These are phyloP conservation scores for Multifurca ochricompacta DNA, from an alignment of 768 basidiomycete species.

Conservation along the genomic window DNA sequence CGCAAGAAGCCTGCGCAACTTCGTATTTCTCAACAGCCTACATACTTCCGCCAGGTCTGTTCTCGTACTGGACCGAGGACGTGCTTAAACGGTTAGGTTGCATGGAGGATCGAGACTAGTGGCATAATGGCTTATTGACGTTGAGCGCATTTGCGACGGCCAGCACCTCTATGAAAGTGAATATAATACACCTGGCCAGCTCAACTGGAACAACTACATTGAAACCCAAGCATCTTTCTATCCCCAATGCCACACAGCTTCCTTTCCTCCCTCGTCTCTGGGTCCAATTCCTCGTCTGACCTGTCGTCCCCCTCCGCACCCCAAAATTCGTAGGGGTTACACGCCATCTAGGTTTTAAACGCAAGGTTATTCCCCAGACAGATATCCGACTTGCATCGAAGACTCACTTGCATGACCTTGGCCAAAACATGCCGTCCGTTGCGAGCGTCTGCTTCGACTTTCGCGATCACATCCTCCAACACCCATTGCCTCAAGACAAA, in stretches of 20 bases:
- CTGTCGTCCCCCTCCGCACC: constrained; percentile 58
- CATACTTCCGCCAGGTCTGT: no score
- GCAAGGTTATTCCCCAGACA: neutral
- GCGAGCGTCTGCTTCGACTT: constrained; percentile 57
- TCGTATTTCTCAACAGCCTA: no score
- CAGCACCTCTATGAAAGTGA: no score
- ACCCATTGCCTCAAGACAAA: constrained; percentile 96
- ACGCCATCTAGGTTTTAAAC: constrained; percentile 61
- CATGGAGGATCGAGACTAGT: no score
- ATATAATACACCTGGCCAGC: neutral
- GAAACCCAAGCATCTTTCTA: constrained; percentile 74
- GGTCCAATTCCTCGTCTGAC: constrained; percentile 40
- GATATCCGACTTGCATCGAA: neutral
- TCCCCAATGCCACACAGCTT: constrained; percentile 74
- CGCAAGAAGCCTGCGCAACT: no score
- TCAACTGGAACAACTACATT: constrained; percentile 89
- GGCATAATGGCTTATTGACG: no score
- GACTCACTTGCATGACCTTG: constrained; percentile 73
- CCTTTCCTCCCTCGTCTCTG: constrained; percentile 61
- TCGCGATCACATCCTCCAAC: constrained; percentile 82
- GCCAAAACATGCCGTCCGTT: constrained; percentile 62
- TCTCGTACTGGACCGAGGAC: no score
- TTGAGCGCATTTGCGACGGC: neutral
- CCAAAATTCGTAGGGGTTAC: constrained; percentile 79
- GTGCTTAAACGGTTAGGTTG: no score